Evolutionary conservation across 495 filamentous ascomycete genomes (phyloP).

Genomic region (Aspergillus diversus): DNA sequence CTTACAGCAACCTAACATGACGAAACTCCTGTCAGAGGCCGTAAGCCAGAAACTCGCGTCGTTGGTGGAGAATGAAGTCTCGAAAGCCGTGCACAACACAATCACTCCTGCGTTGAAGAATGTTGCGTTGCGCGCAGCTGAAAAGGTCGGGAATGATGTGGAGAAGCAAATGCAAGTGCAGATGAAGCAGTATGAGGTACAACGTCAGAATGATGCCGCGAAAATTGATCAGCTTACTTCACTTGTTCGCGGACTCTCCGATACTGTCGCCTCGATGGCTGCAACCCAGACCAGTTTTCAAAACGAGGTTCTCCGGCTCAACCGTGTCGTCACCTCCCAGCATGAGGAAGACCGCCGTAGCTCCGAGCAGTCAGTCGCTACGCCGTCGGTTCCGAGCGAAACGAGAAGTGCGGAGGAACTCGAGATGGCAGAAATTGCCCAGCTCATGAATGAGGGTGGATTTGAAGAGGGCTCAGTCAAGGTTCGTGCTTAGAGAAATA

Average conservation of each 20-base stretch:
- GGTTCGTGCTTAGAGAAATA: conserved; percentile 43
- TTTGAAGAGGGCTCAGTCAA: conserved; percentile 72
- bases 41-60: conserved; percentile 65
- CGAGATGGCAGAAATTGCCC: conserved; percentile 66
- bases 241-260: conserved; percentile 69
- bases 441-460: conserved; percentile 63
- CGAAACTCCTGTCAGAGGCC: conserved; percentile 71
- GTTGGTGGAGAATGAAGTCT: conserved; percentile 70
- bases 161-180: conserved; percentile 67
- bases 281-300: conserved; percentile 66
- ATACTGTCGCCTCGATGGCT: conserved; percentile 73
- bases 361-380: not conserved
- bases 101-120: conserved; percentile 69
- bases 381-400: conserved; percentile 21
- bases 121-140: conserved; percentile 57
- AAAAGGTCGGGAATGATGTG: conserved; percentile 65
- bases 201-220: conserved; percentile 66
- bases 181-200: conserved; percentile 66
- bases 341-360: conserved; percentile 7
- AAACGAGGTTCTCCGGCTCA: conserved; percentile 59
- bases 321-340: conserved; percentile 32
- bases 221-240: conserved; percentile 85
- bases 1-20: conserved; percentile 69
- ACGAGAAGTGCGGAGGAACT: conserved; percentile 63
- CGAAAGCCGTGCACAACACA: conserved; percentile 59